Conservation (phyloP, 225 moss, liverwort and hornwort species). For the Climacium dendroides region DNA sequence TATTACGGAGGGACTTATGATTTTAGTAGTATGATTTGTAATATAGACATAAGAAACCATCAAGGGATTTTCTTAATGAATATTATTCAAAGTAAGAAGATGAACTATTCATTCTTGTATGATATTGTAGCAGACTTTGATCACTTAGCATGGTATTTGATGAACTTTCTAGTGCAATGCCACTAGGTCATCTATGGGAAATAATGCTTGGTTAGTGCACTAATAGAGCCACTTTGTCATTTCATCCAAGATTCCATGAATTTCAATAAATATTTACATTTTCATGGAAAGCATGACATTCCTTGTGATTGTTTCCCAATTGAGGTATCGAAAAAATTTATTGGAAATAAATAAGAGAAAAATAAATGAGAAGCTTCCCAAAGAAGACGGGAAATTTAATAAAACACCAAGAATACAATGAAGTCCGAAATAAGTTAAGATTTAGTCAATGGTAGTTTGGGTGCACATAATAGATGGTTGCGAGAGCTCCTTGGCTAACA, state of each 20-base stretch:
- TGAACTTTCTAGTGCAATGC: neutral
- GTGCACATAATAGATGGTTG: rapidly evolving
- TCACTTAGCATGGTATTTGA: neutral
- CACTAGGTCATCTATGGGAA: too few species aligned
- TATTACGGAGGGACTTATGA: too few species aligned
- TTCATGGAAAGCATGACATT: too few species aligned
- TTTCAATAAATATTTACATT: neutral
- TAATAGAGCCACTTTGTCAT: neutral
- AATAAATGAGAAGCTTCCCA: neutral
- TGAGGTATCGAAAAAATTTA: neutral
- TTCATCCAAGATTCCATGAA: neutral
- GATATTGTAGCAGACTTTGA: neutral
- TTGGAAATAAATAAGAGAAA: neutral
- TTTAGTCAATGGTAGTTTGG: neutral
- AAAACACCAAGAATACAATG: neutral
- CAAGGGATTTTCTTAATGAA: too few species aligned
- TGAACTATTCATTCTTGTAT: neutral
- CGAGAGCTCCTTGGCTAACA: neutral
- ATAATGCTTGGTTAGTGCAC: neutral
- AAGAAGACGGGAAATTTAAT: neutral
- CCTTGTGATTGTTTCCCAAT: neutral
- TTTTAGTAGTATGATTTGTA: too few species aligned
- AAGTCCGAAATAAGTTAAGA: neutral
- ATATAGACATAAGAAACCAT: too few species aligned
- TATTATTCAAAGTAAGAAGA: too few species aligned